Conservation (phyloP, 2,329 filamentous ascomycete species). For the Nemania sp. region DNA sequence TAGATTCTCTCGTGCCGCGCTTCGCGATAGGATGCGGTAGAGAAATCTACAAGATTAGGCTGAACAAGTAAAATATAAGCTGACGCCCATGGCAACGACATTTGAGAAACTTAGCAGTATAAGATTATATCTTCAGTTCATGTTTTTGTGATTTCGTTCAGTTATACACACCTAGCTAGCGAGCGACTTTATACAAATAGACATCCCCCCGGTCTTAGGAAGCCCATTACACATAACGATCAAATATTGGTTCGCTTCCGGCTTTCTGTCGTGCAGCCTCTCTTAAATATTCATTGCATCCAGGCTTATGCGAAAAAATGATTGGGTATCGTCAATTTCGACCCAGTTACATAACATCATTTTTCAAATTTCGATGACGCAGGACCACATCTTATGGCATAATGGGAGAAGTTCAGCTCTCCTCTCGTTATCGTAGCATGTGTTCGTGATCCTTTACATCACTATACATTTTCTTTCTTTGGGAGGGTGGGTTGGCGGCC, state of each 20-base stretch:
- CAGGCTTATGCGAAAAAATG: neutral
- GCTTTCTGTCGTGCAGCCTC: neutral
- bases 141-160: neutral
- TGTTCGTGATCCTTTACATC: constrained; percentile 48
- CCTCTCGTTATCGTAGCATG: neutral
- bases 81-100: no score
- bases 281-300: neutral
- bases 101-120: no score
- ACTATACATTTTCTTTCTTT: constrained; percentile 54
- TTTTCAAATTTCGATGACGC: neutral
- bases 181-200: constrained; percentile 6
- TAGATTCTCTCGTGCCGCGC: no score
- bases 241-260: neutral
- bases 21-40: no score
- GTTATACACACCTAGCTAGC: constrained; percentile 4
- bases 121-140: neutral
- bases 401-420: neutral
- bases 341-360: constrained; percentile 5
- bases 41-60: no score
- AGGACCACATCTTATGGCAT: neutral
- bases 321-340: constrained; percentile 12
- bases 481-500: constrained; percentile 34
- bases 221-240: neutral
- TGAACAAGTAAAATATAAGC: no score
- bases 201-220: neutral